Evolutionary conservation across 2,329 filamentous ascomycete species (phyloP).

Genomic region (Cytospora chrysosperma): DNA sequence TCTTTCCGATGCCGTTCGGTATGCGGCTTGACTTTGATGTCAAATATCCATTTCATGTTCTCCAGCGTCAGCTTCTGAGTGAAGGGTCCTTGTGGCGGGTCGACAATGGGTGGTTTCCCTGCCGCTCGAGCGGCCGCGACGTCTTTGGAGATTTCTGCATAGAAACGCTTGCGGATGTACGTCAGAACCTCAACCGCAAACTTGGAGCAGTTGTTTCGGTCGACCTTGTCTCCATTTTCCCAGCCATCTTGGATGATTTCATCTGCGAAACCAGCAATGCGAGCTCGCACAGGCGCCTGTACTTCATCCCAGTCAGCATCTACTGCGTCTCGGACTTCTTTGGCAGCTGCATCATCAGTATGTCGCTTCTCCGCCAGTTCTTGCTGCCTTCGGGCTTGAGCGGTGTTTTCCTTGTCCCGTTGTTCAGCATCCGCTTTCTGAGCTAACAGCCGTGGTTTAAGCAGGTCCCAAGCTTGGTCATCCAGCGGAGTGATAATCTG

Average conservation of each 20-base stretch:
- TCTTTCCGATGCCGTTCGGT: constrained; percentile 68
- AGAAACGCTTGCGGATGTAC: constrained; percentile 67
- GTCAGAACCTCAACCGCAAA: constrained; percentile 73
- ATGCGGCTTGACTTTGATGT: constrained; percentile 69
- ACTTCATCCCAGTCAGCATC: constrained; percentile 70
- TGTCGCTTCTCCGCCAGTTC: constrained; percentile 24
- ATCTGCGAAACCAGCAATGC: constrained; percentile 66
- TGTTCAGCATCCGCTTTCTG: constrained; percentile 66
- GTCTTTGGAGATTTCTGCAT: constrained; percentile 56
- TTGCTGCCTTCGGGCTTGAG: constrained; percentile 28
- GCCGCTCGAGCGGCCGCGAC: constrained; percentile 46
- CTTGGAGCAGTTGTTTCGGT: constrained; percentile 60
- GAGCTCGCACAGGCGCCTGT: constrained; percentile 65
- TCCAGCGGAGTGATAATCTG: constrained; percentile 67
- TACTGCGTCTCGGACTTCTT: constrained; percentile 55
- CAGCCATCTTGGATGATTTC: constrained; percentile 66
- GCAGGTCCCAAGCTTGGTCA: constrained; percentile 66
- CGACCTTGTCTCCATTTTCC: constrained; percentile 62
- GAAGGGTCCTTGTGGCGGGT: constrained; percentile 53
- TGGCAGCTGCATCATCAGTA: constrained; percentile 35
- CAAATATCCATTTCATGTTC: constrained; percentile 85
- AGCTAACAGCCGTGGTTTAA: constrained; percentile 65
- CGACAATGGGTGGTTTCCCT: constrained; percentile 43
- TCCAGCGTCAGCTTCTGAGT: constrained; percentile 69
- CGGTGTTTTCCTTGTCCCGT: constrained; percentile 44